phyloP scores from a whole-genome alignment of 1,284 basidiomycete species.

The Fomitopsis palustris region DNA sequence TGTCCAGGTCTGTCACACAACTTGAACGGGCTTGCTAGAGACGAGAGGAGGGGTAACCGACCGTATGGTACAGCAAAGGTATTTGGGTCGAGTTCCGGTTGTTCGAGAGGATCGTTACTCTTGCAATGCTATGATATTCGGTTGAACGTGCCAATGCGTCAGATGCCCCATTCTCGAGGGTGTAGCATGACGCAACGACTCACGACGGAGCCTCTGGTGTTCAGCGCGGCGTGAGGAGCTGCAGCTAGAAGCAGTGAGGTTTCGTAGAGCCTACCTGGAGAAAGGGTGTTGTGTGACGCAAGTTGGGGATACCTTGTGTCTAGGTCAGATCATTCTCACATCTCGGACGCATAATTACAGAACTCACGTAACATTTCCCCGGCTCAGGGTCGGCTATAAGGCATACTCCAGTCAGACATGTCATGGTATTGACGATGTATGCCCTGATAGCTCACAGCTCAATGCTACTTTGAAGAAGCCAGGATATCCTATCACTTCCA shows the following conservation, averaged over 20 bases:
- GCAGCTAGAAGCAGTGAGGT: background rate
- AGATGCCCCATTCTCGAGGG: background rate
- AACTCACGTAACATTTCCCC: slow-evolving; percentile 22
- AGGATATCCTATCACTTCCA: slow-evolving; percentile 8
- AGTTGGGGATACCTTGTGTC: background rate
- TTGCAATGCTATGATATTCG: slow-evolving; percentile 6
- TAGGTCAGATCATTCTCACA: background rate
- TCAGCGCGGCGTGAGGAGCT: background rate
- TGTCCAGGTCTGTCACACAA: slow-evolving; percentile 13
- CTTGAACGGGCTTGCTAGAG: background rate
- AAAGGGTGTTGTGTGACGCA: slow-evolving; percentile 9
- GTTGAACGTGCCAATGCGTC: too few species aligned
- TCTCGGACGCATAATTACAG: background rate
- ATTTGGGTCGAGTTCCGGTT: slow-evolving; percentile 10
- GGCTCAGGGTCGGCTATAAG: slow-evolving; percentile 17
- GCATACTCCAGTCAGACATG: background rate
- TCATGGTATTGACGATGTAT: background rate
- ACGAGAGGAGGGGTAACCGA: background rate
- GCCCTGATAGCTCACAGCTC: slow-evolving; percentile 5
- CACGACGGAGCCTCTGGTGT: slow-evolving; percentile 8
- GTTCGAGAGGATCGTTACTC: slow-evolving; percentile 7
- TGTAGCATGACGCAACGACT: background rate
- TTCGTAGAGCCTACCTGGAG: slow-evolving; percentile 7
- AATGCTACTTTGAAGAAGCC: slow-evolving; percentile 4
- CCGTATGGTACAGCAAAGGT: slow-evolving; percentile 9